Base-by-base conservation (phyloP, 2,329 filamentous ascomycete genomes). In the Torrubiellomyces zombiae region DNA sequence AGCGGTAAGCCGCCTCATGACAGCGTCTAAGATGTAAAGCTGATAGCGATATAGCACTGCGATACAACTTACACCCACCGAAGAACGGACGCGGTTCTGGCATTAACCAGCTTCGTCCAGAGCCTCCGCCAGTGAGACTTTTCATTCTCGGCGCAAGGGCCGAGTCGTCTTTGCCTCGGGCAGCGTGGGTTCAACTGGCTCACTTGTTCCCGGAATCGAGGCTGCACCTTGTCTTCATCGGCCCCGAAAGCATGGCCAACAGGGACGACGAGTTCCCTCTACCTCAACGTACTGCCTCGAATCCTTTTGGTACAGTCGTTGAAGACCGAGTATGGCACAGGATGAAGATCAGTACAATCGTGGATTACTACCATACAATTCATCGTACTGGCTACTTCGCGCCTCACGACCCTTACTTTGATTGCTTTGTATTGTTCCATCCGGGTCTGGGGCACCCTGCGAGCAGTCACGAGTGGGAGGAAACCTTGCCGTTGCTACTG, bases 291-390 rank as follows among this genome's bases (percentile, higher is more conserved):
- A 94, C 82, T 2, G 60, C 85, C 0, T 56, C 60, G 7, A 98
- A 98, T 45, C 89, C 89, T 1, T 98, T 85, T 39, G 89, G 89
- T 20, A 81, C 80, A n/a, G 66, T 98, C 26, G 70, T 94, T 9
- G 91, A 98, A 54, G 86, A 92, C 49, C 73, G 86, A 26, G 65
- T 98, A 7, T 81, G 77, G 45, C 73, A 77, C 28, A 75, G 77
- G 37, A 73, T 95, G 70, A 98, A 98, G 60, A 92, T 98, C 43
- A 89, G 77, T 48, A 98, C 91, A 1, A 93, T 85, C 43, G 86
- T 95, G 25, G 89, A 98, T 40, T 94, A 98, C 56, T 98, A 91
- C 58, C 86, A 98, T 53, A 95, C 81, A 3, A 69, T 98, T 38
- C 86, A 98, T 56, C 72, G 83, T 47, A 79, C 86, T 0, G 77